phyloP scores from a whole-genome alignment of 805 yeast species.

The Barnettozyma botsteinii region DNA sequence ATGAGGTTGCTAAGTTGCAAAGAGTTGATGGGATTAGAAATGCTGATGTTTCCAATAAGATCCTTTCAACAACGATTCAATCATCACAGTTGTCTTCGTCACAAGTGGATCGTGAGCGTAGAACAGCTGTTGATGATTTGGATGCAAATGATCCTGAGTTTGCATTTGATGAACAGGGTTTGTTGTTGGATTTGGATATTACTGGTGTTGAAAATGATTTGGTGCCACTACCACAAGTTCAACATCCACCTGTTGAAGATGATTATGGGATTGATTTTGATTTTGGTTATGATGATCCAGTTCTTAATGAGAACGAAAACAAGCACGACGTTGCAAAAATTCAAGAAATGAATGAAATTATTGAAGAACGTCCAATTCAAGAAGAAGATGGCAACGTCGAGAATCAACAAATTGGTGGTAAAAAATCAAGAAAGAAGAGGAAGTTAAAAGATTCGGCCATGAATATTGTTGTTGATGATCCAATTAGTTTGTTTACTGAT shows the following conservation, averaged over 20 bases:
- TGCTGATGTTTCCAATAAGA: slow-evolving; percentile 17
- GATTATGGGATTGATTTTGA: slow-evolving; percentile 8
- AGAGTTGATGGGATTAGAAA: slow-evolving; percentile 12
- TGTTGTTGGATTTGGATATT: slow-evolving; percentile 15
- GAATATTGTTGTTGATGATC: slow-evolving; percentile 14
- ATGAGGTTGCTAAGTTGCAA: slow-evolving; percentile 1
- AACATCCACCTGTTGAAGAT: not conserved
- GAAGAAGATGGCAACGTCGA: not conserved
- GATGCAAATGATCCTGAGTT: slow-evolving; percentile 18
- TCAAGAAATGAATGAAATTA: slow-evolving; percentile 13
- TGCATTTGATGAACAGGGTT: slow-evolving; percentile 25
- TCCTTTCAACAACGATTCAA: slow-evolving; percentile 7
- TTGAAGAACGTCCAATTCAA: slow-evolving; percentile 5
- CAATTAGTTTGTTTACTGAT: slow-evolving; percentile 19
- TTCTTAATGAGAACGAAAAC: slow-evolving; percentile 3
- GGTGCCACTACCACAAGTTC: not conserved
- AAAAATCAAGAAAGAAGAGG: not conserved
- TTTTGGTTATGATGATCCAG: slow-evolving; percentile 5
- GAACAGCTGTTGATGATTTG: slow-evolving; percentile 10
- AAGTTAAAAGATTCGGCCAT: not conserved
- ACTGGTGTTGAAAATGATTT: not conserved
- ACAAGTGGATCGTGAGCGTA: slow-evolving; percentile 1
- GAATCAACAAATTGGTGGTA: not conserved
- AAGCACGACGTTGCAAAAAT: slow-evolving; percentile 6
- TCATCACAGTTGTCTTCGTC: slow-evolving; percentile 6